These are phyloP conservation scores for Candida endomychidarum DNA, from an alignment of 805 yeast genomes.

Conservation along the genomic window DNA sequence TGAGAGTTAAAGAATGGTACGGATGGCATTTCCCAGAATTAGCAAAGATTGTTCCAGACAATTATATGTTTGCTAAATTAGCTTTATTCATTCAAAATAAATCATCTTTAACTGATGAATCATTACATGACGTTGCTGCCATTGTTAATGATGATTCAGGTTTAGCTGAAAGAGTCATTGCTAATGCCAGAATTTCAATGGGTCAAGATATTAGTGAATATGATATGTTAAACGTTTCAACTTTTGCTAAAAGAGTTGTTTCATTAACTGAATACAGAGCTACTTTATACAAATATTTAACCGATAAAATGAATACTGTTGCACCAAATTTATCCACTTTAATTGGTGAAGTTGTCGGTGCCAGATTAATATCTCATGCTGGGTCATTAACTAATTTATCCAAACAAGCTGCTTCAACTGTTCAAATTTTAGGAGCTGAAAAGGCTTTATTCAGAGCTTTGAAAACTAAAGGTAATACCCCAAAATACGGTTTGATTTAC, in stretches of 20 bases:
- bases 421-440: constrained; percentile 96
- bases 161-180: constrained; percentile 82
- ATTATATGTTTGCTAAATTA: constrained; percentile 80
- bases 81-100: constrained; percentile 85
- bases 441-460: constrained; percentile 95
- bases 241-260: constrained; percentile 92
- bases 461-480: constrained; percentile 95
- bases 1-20: constrained; percentile 98
- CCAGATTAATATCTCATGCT: constrained; percentile 96
- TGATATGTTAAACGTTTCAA: constrained; percentile 87
- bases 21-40: constrained; percentile 99
- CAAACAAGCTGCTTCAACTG: constrained; percentile 98
- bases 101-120: constrained; percentile 84
- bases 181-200: constrained; percentile 96
- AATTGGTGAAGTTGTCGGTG: constrained; percentile 99
- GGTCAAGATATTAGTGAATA: constrained; percentile 96
- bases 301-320: constrained; percentile 95
- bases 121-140: constrained; percentile 90
- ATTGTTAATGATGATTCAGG: constrained; percentile 90
- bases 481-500: constrained; percentile 92
- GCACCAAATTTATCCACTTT: constrained; percentile 96
- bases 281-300: constrained; percentile 77
- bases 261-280: constrained; percentile 88
- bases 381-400: constrained; percentile 96
- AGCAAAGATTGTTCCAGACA: constrained; percentile 87